Evolutionary conservation across 2,329 filamentous ascomycete genomes (phyloP).

Genomic region (Fusarium algeriense): DNA sequence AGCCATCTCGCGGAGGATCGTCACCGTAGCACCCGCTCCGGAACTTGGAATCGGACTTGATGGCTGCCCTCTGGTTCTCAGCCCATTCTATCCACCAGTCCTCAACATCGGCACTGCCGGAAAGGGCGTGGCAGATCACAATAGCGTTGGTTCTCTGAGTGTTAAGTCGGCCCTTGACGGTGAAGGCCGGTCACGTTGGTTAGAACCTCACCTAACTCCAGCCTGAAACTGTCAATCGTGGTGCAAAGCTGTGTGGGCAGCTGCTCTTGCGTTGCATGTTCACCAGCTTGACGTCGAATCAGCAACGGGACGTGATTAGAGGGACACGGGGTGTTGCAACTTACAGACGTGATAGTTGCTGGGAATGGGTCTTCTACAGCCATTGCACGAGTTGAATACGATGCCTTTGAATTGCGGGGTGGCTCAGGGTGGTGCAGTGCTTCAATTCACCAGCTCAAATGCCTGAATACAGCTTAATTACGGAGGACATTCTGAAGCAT

Average conservation of each 20-base stretch:
- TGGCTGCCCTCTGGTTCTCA: not conserved
- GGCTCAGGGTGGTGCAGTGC: not conserved
- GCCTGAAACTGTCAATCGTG: not conserved
- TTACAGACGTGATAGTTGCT: not conserved
- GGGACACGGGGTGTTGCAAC: not conserved
- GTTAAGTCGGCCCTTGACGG: not conserved
- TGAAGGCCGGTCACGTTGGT: not conserved
- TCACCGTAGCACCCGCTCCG: not conserved
- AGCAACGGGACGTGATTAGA: not conserved
- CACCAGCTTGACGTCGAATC: not conserved
- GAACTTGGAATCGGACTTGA: not conserved
- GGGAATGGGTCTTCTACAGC: not conserved
- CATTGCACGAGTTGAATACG: not conserved
- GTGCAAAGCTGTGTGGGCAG: not conserved
- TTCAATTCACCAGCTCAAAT: not conserved
- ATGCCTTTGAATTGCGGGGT: not conserved
- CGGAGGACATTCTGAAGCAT: not conserved
- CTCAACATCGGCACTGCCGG: not conserved
- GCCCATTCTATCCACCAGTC: slow-evolving; percentile 1
- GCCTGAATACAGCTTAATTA: not conserved
- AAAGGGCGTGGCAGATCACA: not conserved
- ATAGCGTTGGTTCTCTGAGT: not conserved
- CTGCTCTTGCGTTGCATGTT: not conserved
- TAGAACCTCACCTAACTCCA: not conserved
- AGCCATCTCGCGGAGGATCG: not conserved